Evolutionary conservation across 2,329 filamentous ascomycete genomes (phyloP).

Genomic region (Pseudophaeomoniella oleicola): DNA sequence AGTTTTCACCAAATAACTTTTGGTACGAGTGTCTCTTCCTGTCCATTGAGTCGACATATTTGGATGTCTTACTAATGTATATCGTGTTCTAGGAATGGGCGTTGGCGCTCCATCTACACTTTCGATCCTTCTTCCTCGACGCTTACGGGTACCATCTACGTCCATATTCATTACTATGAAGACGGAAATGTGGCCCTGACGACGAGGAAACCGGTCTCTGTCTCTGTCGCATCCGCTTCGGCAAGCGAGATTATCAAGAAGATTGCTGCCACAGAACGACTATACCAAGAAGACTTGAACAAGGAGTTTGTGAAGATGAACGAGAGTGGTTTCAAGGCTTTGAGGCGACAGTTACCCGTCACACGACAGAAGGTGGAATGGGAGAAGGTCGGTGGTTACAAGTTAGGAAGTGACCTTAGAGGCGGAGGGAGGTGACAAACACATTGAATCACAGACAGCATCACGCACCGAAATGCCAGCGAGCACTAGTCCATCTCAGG

Average conservation of each 20-base stretch:
- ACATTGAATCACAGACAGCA: no score
- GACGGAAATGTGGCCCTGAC: conserved; percentile 91
- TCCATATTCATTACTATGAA: conserved; percentile 98
- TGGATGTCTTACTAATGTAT: no score
- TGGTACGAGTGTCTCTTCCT: conserved; percentile 44
- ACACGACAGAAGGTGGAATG: conserved; percentile 98
- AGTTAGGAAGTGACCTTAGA: conserved; percentile 66
- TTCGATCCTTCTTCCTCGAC: conserved; percentile 54
- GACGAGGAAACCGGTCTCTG: conserved; percentile 63
- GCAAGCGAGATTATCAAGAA: conserved; percentile 58
- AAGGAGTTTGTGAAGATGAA: conserved; percentile 74
- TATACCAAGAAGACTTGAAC: conserved; percentile 94
- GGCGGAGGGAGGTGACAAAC: conserved; percentile 40
- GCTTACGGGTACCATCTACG: conserved; percentile 68
- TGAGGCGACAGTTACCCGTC: conserved; percentile 85
- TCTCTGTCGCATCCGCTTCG: conserved; percentile 43
- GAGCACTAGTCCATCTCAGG: no score
- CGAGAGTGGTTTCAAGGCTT: conserved; percentile 86
- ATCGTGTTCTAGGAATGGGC: conserved; percentile 67
- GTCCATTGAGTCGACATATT: not conserved
- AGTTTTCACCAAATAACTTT: conserved; percentile 96
- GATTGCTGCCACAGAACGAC: conserved; percentile 68
- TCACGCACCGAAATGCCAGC: no score
- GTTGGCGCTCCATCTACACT: conserved; percentile 82
- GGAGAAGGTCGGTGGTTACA: conserved; percentile 94